Conservation (phyloP, 352 stramenopile genomes). For the Phytophthora vignae region DNA sequence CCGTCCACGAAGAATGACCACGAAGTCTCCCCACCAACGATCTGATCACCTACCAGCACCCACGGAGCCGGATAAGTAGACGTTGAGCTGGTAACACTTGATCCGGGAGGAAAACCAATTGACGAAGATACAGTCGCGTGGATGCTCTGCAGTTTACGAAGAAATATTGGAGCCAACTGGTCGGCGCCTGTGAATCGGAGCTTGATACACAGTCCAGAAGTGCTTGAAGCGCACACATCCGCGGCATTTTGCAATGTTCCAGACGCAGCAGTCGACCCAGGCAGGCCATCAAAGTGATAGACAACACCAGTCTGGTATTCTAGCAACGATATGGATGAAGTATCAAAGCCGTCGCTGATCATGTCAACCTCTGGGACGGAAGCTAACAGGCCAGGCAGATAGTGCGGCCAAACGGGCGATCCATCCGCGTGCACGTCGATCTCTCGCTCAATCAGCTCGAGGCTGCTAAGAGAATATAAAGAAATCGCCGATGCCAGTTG, state of each 20-base stretch:
- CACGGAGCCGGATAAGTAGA: constrained; percentile 20
- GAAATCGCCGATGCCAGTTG: constrained; percentile 22
- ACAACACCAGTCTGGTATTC: background rate
- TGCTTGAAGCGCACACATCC: constrained; percentile 1
- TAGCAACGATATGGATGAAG: background rate
- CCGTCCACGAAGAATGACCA: constrained; percentile 12
- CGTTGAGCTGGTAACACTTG: background rate
- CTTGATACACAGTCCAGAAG: constrained; percentile 13
- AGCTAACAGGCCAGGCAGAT: constrained; percentile 16
- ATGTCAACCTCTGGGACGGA: background rate
- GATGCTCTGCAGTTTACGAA: constrained; percentile 21
- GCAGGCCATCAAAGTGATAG: constrained; percentile 21
- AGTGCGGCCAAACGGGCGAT: constrained; percentile 21
- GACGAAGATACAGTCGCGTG: constrained; percentile 1
- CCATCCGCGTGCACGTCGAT: constrained; percentile 25
- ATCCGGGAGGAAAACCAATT: constrained; percentile 7
- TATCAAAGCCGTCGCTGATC: constrained; percentile 15
- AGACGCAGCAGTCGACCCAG: constrained; percentile 4
- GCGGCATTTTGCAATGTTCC: background rate
- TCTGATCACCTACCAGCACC: constrained; percentile 12
- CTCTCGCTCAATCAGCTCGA: constrained; percentile 25
- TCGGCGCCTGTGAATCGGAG: constrained; percentile 13
- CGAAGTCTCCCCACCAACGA: background rate
- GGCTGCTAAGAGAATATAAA: constrained; percentile 11
- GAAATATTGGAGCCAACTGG: constrained; percentile 17